Evolutionary conservation across 2,329 filamentous ascomycete genomes (phyloP).

Genomic region (Ascomycota sp.): DNA sequence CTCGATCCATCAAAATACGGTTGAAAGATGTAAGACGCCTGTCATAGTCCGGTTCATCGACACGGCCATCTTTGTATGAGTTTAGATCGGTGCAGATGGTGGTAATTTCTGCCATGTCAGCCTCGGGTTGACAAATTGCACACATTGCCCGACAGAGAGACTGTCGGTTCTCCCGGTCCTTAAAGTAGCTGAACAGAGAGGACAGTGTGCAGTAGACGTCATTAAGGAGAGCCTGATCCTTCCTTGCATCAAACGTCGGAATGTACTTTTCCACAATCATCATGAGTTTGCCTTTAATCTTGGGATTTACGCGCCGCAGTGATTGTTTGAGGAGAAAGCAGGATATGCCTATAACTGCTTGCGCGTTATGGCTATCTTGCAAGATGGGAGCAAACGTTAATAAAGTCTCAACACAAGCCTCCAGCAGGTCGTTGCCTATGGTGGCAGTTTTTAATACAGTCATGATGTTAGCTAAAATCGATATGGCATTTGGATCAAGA

Average conservation of each 20-base stretch:
- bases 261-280: conserved; percentile 67
- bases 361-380: conserved; percentile 44
- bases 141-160: conserved; percentile 53
- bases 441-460: conserved; percentile 39
- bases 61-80: conserved; percentile 46
- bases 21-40: conserved; percentile 59
- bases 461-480: conserved; percentile 47
- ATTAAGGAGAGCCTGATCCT: conserved; percentile 27
- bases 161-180: conserved; percentile 55
- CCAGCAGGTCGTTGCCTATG: conserved; percentile 53
- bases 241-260: conserved; percentile 29
- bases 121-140: conserved; percentile 46
- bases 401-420: conserved; percentile 59
- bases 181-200: conserved; percentile 78
- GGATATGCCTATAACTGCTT: conserved; percentile 60
- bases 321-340: conserved; percentile 71
- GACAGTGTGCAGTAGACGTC: conserved; percentile 56
- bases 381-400: conserved; percentile 57
- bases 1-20: conserved; percentile 43
- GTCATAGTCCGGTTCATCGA: conserved; percentile 82
- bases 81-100: conserved; percentile 62
- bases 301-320: conserved; percentile 61
- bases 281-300: conserved; percentile 63
- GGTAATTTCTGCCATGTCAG: conserved; percentile 40
- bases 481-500: conserved; percentile 33